Evolutionary conservation across 805 yeast genomes (phyloP), one percentile per base, ranked within the genome.

Genomic region (Hanseniaspora singularis): DNA sequence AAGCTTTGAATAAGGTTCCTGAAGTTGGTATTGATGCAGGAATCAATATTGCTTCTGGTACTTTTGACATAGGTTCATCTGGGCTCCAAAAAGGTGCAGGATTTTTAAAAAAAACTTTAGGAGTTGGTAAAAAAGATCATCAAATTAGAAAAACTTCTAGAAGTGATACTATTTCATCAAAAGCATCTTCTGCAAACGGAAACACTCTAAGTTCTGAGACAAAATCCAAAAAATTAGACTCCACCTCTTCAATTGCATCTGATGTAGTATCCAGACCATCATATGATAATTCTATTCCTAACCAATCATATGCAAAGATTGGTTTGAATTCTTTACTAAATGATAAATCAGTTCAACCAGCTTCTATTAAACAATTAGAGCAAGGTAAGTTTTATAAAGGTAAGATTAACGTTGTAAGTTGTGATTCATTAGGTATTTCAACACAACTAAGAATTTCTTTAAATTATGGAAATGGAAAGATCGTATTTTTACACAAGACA

Each of bases 401-500:
- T 49, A 43, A 41, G 28, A 51, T 57, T n/a, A 51, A 49, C 18
- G 45, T 51, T 26, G 49, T 54, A 11, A 38, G 38, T 22, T 31
- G 40, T 16, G n/a, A 62, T 10, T 71, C 73, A 15, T 58, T 72
- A 36, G 65, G 68, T 14, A 57, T 61, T 18, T 56, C 62, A 37
- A 63, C 64, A 46, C 80, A 74, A 51, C 71, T 84, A 38, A 79
- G 74, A 57, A 74, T 74, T 3, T 58, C 71, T 0, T 59, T 77
- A 51, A 69, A 74, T 32, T 67, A 64, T 34, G 59, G 63, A 65
- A 47, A 36, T 22, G 70, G 67, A 14, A 61, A 62, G 38, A 55
- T 65, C 33, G 80, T 75, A 56, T 81, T 73, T 38, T 56, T 89
- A 32, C 73, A 69, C 65, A 80, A 76, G 59, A 79, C 95, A 1